phyloP scores from a whole-genome alignment of 2,329 filamentous ascomycete species.

The Venturia pyrina region DNA sequence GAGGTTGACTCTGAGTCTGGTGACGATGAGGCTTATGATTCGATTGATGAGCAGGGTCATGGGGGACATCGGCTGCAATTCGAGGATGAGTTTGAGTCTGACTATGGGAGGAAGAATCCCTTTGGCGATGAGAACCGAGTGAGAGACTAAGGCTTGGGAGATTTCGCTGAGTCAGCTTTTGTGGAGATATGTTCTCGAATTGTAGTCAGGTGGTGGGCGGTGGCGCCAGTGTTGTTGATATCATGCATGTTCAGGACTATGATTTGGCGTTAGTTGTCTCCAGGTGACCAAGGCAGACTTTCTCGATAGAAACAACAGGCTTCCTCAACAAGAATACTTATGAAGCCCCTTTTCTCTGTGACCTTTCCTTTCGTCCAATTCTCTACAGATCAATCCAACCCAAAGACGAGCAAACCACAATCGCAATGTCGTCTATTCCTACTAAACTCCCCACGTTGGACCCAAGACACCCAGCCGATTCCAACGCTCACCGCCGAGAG shows the following conservation, averaged over 20 bases:
- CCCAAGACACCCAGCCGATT: neutral
- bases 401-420: neutral
- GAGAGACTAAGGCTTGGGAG: neutral
- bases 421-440: neutral
- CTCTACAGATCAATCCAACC: neutral
- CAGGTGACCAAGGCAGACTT: neutral
- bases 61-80: neutral
- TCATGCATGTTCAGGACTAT: neutral
- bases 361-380: neutral
- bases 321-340: neutral
- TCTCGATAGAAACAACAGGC: no score
- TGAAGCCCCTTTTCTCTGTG: neutral
- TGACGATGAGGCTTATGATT: no score
- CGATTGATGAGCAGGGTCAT: no score
- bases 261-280: neutral
- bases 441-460: neutral
- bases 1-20: no score
- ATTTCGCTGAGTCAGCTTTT: neutral
- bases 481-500: neutral
- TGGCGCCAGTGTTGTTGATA: neutral
- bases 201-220: neutral
- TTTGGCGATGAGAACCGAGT: neutral
- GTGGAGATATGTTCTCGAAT: neutral
- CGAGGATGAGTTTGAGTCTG: neutral
- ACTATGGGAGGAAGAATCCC: neutral